A percentile compares a stretch with the other conserved stretches of the same genome.
phyloP scores from a whole-genome alignment of 805 yeast species.

The Hanseniaspora taiwanica region DNA sequence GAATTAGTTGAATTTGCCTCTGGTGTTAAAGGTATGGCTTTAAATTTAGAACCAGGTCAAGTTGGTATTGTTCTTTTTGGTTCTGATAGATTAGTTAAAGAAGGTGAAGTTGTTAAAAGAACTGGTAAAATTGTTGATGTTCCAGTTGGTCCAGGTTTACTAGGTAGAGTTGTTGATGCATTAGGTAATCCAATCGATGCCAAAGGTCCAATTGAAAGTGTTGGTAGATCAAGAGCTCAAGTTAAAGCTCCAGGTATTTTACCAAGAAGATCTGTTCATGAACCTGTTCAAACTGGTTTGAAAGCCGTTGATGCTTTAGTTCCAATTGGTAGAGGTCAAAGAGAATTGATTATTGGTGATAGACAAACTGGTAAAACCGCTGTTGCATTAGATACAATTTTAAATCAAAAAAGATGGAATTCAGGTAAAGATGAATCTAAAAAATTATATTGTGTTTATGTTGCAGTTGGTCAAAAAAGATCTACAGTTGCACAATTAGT shows the following conservation, averaged over 20 bases:
- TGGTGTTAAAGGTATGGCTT: conserved; percentile 99
- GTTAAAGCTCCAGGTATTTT: conserved; percentile 99
- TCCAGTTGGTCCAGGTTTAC: conserved; percentile 94
- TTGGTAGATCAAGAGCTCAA: conserved; percentile 86
- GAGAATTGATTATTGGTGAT: conserved; percentile 99
- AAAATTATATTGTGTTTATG: conserved; percentile 99
- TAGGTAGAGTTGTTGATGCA: conserved; percentile 99
- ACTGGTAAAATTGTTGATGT: conserved; percentile 99
- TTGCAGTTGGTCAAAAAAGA: conserved; percentile 99
- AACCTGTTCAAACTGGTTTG: conserved; percentile 99
- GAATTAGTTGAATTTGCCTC: conserved; percentile 98
- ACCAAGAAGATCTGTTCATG: conserved; percentile 97
- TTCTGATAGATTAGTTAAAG: conserved; percentile 96
- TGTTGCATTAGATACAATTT: conserved; percentile 94
- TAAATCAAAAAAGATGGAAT: conserved; percentile 99
- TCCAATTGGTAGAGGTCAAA: conserved; percentile 99
- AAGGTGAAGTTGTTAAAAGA: conserved; percentile 99
- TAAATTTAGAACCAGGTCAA: conserved; percentile 99
- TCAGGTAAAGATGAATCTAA: conserved; percentile 86
- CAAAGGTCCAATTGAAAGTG: conserved; percentile 93
- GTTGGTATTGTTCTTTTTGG: conserved; percentile 99
- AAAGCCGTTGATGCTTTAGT: conserved; percentile 98
- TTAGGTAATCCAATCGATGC: conserved; percentile 99
- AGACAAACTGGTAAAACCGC: conserved; percentile 99
- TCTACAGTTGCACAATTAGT: conserved; percentile 99